Evolutionary conservation across 495 filamentous ascomycete species (phyloP).

Genomic region (Cryomyces minteri): DNA sequence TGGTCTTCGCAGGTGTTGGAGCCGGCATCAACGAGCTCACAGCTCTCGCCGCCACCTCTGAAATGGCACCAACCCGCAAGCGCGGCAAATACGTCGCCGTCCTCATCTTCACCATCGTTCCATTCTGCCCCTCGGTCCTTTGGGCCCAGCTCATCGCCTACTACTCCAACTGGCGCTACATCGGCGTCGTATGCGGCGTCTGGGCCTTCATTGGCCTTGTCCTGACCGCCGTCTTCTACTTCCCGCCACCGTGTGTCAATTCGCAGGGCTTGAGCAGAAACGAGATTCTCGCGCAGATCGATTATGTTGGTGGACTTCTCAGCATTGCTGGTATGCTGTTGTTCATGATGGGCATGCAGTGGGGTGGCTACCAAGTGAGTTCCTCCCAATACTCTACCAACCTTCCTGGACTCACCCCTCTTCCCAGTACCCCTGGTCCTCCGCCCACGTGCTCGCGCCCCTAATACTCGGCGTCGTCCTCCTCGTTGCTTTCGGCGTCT

Average conservation of each 20-base stretch:
- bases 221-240: slow-evolving; percentile 45
- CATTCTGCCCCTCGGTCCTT: slow-evolving; percentile 49
- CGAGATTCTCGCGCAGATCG: slow-evolving; percentile 37
- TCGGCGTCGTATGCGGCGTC: slow-evolving; percentile 39
- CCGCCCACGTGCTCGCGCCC: slow-evolving; percentile 38
- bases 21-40: slow-evolving; percentile 49
- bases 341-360: slow-evolving; percentile 46
- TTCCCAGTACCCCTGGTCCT: slow-evolving; percentile 32
- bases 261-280: slow-evolving; percentile 27
- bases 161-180: slow-evolving; percentile 42
- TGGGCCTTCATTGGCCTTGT: slow-evolving; percentile 45
- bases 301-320: slow-evolving; percentile 47
- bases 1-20: slow-evolving; percentile 42
- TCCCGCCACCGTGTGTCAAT: slow-evolving; percentile 42
- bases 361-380: slow-evolving; percentile 38
- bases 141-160: slow-evolving; percentile 51
- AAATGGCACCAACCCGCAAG: slow-evolving; percentile 49
- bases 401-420: too few species aligned
- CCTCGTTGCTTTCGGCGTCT: slow-evolving; percentile 35
- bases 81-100: slow-evolving; percentile 52
- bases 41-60: slow-evolving; percentile 44
- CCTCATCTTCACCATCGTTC: slow-evolving; percentile 49
- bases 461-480: slow-evolving; percentile 32
- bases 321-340: slow-evolving; percentile 44
- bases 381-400: too few species aligned